A percentile compares a stretch with the other conserved stretches of the same genome.
Evolutionary conservation across 257 asterid genomes (phyloP).

Genomic region (Nicotiana noctiflora): DNA sequence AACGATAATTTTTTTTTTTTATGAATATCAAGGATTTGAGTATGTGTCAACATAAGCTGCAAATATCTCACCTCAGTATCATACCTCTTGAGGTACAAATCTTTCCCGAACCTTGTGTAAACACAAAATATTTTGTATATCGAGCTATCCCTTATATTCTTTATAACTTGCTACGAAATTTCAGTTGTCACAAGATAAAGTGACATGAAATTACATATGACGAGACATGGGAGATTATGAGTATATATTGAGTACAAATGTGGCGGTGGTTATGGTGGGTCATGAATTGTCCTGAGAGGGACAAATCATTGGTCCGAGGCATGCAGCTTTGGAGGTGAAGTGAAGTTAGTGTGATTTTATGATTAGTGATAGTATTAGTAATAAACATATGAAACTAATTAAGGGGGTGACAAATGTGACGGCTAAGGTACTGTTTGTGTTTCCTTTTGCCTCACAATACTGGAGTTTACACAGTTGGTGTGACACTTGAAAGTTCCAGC

Average conservation of each 20-base stretch:
- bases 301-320: not conserved
- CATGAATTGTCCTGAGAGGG: not conserved
- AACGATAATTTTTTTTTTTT: too few relatives aligned
- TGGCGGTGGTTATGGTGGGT: not conserved
- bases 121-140: too few relatives aligned
- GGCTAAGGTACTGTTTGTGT: not conserved
- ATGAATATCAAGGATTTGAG: too few relatives aligned
- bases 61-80: too few relatives aligned
- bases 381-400: not conserved
- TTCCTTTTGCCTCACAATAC: not conserved
- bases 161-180: not conserved
- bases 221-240: not conserved
- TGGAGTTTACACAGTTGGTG: not conserved
- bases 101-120: accelerated
- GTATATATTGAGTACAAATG: not conserved
- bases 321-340: slow-evolving; percentile 1
- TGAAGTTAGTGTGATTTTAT: not conserved
- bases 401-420: not conserved
- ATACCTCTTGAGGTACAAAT: too few relatives aligned
- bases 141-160: too few relatives aligned
- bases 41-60: too few relatives aligned
- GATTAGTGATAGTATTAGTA: too few relatives aligned
- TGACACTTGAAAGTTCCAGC: not conserved
- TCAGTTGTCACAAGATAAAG: not conserved
- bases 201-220: not conserved